Evolutionary conservation across 306 rosid species (phyloP), one percentile per base, ranked within the genome.

Genomic region (Vigna unguiculata): DNA sequence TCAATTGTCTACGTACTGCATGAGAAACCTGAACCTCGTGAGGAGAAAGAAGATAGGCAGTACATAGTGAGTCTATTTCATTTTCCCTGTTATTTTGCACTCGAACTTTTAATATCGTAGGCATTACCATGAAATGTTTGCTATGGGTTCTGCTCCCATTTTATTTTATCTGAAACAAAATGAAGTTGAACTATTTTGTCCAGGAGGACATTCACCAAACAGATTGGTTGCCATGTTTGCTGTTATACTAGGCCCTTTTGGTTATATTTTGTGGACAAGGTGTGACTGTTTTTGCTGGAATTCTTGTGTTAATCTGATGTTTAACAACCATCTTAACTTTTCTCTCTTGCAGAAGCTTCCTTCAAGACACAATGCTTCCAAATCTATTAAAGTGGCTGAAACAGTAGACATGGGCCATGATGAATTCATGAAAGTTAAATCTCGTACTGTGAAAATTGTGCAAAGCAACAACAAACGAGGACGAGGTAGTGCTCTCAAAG

Each of bases 401-500:
- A 82, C 83, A 76, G 78, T 88, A 66, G 86, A 74, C 41, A 19
- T 79, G 65, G 82, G 79, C 69, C 77, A 17, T 57, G 83, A 83
- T 46, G 90, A 71, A 43, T 76, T 77, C 69, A 58, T 70, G 72
- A 88, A 69, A 69, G 89, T 81, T 43, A 89, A 73, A 79, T 73
- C 68, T 43, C 78, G 83, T 49, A 85, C 80, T 69, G 38, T 41
- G 69, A 95, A 80, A 83, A 74, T 83, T 74, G 85, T 41, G 34
- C 79, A 81, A 38, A 84, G 85, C 75, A 76, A 81, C 84, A 77
- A 80, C 20, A 92, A 87, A 85, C 92, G 93, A 3, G 88, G 96
- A 17, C 77, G 93, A 52, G 89, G 83, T 74, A 83, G 68, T 75
- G 84, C 81, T 25, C 97, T 89, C 48, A 86, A 84, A 70, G 95